These are phyloP conservation scores for Coprinopsis strossmayeri DNA, from an alignment of 768 basidiomycete genomes.

Conservation along the genomic window DNA sequence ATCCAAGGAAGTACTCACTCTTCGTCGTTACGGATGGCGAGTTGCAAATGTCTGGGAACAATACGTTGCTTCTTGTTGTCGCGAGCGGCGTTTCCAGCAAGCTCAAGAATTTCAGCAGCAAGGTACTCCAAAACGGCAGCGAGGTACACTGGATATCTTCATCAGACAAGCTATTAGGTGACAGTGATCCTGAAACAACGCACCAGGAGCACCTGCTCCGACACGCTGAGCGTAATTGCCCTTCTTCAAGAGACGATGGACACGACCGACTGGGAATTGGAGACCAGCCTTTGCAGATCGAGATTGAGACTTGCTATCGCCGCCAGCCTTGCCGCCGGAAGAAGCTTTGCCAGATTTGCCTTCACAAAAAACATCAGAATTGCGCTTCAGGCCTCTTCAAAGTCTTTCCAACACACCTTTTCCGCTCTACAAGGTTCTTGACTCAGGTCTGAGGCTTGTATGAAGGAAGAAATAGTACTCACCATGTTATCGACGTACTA, in stretches of 20 bases:
- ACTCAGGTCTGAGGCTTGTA: neutral
- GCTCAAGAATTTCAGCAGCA: constrained; percentile 88
- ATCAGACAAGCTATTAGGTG: neutral
- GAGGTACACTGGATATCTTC: constrained; percentile 60
- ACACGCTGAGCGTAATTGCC: constrained; percentile 86
- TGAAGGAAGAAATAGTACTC: neutral
- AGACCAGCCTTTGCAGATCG: constrained; percentile 74
- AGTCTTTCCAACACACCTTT: neutral
- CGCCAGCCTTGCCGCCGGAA: constrained; percentile 59
- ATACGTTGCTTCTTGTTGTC: constrained; percentile 96
- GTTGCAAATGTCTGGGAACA: constrained; percentile 89
- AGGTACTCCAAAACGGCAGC: constrained; percentile 92
- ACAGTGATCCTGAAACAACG: constrained; percentile 9
- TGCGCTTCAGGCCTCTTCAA: neutral
- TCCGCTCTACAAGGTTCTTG: neutral
- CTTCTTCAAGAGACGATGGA: constrained; percentile 82
- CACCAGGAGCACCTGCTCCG: constrained; percentile 83
- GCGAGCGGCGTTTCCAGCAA: constrained; percentile 85
- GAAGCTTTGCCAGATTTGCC: constrained; percentile 4
- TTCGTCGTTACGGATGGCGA: constrained; percentile 93
- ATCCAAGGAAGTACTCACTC: constrained; percentile 41
- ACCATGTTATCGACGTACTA: neutral
- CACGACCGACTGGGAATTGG: constrained; percentile 90
- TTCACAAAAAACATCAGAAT: neutral
- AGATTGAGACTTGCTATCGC: constrained; percentile 50